phyloP scores from a whole-genome alignment of 2,329 filamentous ascomycete genomes.

The Cercospora sojina region DNA sequence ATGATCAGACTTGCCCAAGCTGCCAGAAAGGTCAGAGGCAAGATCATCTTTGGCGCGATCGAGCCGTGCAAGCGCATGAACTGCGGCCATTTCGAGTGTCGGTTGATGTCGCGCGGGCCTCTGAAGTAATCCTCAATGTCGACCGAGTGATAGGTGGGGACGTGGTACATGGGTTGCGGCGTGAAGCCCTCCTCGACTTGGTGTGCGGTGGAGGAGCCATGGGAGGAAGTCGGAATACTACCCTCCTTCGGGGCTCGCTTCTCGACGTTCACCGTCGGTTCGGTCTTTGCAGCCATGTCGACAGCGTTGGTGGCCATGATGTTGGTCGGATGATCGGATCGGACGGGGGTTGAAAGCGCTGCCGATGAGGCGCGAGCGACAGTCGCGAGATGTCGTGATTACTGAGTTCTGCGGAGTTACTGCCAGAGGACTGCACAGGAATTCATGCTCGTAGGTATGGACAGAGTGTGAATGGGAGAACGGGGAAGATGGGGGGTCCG shows the following conservation, averaged over 20 bases:
- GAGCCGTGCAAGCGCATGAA: constrained; percentile 75
- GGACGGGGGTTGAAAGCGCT: neutral
- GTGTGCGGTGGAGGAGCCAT: neutral
- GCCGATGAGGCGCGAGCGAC: neutral
- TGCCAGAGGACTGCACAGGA: neutral
- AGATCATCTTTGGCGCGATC: constrained; percentile 70
- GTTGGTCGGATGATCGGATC: neutral
- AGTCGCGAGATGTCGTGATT: neutral
- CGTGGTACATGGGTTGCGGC: constrained; percentile 18
- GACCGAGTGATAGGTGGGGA: constrained; percentile 24
- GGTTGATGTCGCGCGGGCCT: constrained; percentile 64
- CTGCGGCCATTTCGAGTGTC: constrained; percentile 74
- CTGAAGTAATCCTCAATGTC: constrained; percentile 36
- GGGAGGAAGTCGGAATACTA: constrained; percentile 7
- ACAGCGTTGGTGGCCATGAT: constrained; percentile 4
- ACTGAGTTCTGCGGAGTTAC: neutral
- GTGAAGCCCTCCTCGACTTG: constrained; percentile 13
- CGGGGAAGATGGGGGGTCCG: neutral
- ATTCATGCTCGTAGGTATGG: neutral
- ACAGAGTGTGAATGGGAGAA: neutral
- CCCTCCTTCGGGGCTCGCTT: neutral
- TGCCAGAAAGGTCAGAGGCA: constrained; percentile 64
- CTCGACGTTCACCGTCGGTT: neutral
- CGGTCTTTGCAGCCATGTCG: constrained; percentile 7
- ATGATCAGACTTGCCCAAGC: constrained; percentile 67